These are phyloP conservation scores for Cercospora citrullina DNA, from an alignment of 2,329 filamentous ascomycete genomes.

Conservation along the genomic window DNA sequence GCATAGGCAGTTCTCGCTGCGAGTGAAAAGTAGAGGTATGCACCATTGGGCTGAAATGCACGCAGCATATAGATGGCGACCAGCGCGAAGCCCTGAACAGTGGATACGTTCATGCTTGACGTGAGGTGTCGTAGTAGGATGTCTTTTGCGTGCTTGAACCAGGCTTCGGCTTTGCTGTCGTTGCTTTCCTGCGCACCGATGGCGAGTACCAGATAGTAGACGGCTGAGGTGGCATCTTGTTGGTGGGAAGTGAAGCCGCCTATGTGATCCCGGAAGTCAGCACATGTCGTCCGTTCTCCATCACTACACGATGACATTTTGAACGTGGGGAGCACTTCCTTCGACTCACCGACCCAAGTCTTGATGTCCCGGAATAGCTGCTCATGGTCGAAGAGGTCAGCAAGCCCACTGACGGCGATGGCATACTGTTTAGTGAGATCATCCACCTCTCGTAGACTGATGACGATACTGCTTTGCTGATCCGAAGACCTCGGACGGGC, in stretches of 20 bases:
- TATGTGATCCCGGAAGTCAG: background rate
- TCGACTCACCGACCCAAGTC: slow-evolving; percentile 29
- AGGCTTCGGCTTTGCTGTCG: slow-evolving; percentile 48
- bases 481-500: slow-evolving; percentile 9
- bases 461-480: slow-evolving; percentile 20
- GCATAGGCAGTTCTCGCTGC: slow-evolving; percentile 55
- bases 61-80: slow-evolving; percentile 56
- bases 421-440: slow-evolving; percentile 46
- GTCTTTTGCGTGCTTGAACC: slow-evolving; percentile 50
- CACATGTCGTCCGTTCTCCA: too few species aligned
- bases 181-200: slow-evolving; percentile 50
- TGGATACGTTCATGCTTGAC: slow-evolving; percentile 52
- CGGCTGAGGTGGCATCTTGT: slow-evolving; percentile 48
- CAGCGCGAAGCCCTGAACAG: slow-evolving; percentile 54
- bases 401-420: slow-evolving; percentile 50
- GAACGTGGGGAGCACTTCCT: background rate
- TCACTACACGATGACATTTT: background rate
- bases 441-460: slow-evolving; percentile 45
- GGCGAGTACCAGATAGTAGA: slow-evolving; percentile 54
- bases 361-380: slow-evolving; percentile 37
- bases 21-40: slow-evolving; percentile 52
- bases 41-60: slow-evolving; percentile 54
- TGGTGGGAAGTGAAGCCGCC: slow-evolving; percentile 12
- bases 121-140: slow-evolving; percentile 50
- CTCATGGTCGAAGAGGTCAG: slow-evolving; percentile 50